Evolutionary conservation across 352 stramenopile species (phyloP), one percentile per base, ranked within the genome.

Genomic region (Lagenidium sp.): DNA sequence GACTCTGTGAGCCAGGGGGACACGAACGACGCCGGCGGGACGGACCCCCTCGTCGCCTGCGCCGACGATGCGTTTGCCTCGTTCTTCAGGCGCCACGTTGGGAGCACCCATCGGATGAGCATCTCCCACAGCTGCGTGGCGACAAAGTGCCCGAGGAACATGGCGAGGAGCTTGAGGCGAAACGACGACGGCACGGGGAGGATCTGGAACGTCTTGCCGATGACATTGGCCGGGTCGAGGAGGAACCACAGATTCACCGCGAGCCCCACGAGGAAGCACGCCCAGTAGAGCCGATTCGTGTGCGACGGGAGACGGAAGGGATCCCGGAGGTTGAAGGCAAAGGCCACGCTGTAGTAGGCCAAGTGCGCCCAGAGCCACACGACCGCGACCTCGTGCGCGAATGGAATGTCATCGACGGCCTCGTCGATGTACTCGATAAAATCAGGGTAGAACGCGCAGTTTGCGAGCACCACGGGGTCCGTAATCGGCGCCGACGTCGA

Each of bases 291-390:
- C 25, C 37, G 44, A 40, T 81, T 73, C 11, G 57, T 74, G 53
- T 69, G 77, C 37, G 79, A 65, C 16, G 65, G 55, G 19, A 64
- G 52, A 25, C 68, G 68, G 47, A 75, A 85, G 0, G 54, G 47
- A 42, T 80, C 68, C 29, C 71, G 64, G 32, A 78, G 36, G 40
- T 82, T 70, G 44, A 85, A 79, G 10, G 68, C 72, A 0, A 67
- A 57, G 1, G 68, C 68, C 15, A 85, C 64, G 4, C 57, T 58
- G 25, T 75, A 56, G 44, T 79, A 85, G 13, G 57, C 51, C 51
- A 81, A 26, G 43, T 82, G 72, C 7, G 60, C 62, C 41, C 76
- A 85, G 26, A 85, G 53, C 68, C 66, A 82, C 19, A 71, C 60
- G n/a, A 42, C 60, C 11, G 71, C 59, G 50, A 67, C 64, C 43